Evolutionary conservation across 208 protist species (phyloP).

Genomic region (Trypanosoma congolense): DNA sequence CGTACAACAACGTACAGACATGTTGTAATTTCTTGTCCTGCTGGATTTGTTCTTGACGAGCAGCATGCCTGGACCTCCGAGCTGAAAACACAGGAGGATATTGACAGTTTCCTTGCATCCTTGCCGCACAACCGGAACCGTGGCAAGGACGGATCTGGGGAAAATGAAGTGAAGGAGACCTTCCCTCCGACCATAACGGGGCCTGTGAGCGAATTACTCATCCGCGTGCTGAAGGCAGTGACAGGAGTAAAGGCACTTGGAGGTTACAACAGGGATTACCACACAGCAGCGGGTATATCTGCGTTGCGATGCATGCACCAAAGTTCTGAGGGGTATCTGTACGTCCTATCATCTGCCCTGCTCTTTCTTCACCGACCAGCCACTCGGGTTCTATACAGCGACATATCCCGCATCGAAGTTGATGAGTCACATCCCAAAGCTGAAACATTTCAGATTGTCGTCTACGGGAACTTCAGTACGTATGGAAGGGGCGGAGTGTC

Average conservation of each 20-base stretch:
- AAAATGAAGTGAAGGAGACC: slow-evolving; percentile 24
- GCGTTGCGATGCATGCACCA: slow-evolving; percentile 73
- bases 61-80: slow-evolving; percentile 73
- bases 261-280: slow-evolving; percentile 80
- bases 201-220: slow-evolving; percentile 79
- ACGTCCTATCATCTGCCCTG: slow-evolving; percentile 63
- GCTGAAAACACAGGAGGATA: slow-evolving; percentile 73
- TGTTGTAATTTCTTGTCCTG: slow-evolving; percentile 76
- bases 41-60: slow-evolving; percentile 49
- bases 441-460: slow-evolving; percentile 68
- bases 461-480: slow-evolving; percentile 34
- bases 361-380: slow-evolving; percentile 82
- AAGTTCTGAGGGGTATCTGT: slow-evolving; percentile 69
- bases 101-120: slow-evolving; percentile 31
- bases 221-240: slow-evolving; percentile 68
- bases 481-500: slow-evolving; percentile 1
- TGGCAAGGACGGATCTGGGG: slow-evolving; percentile 21
- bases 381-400: slow-evolving; percentile 42
- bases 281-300: slow-evolving; percentile 42
- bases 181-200: slow-evolving; percentile 76
- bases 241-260: slow-evolving; percentile 68
- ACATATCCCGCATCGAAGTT: slow-evolving; percentile 54
- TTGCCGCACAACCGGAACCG: slow-evolving; percentile 18
- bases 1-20: slow-evolving; percentile 74
- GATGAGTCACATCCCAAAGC: slow-evolving; percentile 64